Evolutionary conservation across 768 basidiomycete genomes (phyloP), one percentile per base, ranked within the genome.

Genomic region (Kwoniella sp.): DNA sequence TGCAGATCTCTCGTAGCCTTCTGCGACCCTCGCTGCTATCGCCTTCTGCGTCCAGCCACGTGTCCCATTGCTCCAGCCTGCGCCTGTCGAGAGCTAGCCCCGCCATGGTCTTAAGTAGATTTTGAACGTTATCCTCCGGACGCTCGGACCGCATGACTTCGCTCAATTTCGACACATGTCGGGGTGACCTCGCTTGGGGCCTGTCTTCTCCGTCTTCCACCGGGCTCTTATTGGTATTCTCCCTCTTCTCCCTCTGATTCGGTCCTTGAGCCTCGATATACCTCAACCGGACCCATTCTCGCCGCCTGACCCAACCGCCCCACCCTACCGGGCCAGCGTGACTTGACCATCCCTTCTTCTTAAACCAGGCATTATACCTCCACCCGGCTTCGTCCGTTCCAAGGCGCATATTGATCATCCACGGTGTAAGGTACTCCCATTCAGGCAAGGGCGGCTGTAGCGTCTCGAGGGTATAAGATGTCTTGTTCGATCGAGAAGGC

Each of bases 361-460:
- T 62, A 53, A 70, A 70, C 63, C 63, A 65, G 19, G 60, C 60
- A 46, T 70, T 70, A 39, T 70, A 70, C 43, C 61, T 47, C 69
- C 69, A 70, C n/a, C 69, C 69, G 20, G 39, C 37, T 48, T 70
- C 69, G 46, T 70, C 69, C 9, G 69, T 65, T 12, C 63, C 65
- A 11, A 44, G 43, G 3, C 62, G 57, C 69, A 70, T 70, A 34
- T 70, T 70, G 49, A 65, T 57, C 63, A 70, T 65, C 69, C 69
- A 70, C 5, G 65, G 63, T 7, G 65, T 67, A 7, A 70, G 20
- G 52, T 59, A 70, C 45, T 46, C 37, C 69, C 69, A 70, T 20
- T 53, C 57, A 3, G 69, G 69, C 19, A 60, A 53, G 7, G 69
- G 69, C 3, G 59, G 40, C 43, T 67, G 69, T 36, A 43, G 67